Evolutionary conservation across 176 grass and related monocot genomes (phyloP).

Genomic region (Poa annua): DNA sequence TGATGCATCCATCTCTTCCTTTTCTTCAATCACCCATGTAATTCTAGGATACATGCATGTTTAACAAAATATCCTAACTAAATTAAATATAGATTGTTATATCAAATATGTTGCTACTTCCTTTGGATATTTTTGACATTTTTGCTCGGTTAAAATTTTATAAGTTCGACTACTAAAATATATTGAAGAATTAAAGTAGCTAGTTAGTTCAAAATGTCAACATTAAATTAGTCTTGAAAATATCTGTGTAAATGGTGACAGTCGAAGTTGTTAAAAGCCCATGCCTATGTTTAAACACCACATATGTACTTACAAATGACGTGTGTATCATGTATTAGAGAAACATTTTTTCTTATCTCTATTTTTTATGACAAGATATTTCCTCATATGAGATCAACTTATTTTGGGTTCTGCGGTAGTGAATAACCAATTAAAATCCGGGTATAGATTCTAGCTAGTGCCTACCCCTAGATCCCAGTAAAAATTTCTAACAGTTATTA

Average conservation of each 20-base stretch:
- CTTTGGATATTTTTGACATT: neutral
- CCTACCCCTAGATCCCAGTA: neutral
- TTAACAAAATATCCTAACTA: neutral
- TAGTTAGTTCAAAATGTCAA: neutral
- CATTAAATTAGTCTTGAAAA: neutral
- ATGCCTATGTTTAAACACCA: neutral
- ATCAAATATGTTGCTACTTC: neutral
- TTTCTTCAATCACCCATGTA: neutral
- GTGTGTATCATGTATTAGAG: neutral
- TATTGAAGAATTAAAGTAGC: neutral
- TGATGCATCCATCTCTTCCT: neutral
- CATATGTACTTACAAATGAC: neutral
- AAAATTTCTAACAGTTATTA: neutral
- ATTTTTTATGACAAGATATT: neutral
- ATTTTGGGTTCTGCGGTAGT: neutral
- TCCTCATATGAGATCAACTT: neutral
- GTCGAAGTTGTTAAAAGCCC: neutral
- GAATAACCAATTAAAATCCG: no score
- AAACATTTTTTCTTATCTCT: neutral
- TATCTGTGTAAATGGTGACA: neutral
- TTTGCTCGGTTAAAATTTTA: neutral
- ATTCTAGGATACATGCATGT: neutral
- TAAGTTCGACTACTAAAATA: neutral
- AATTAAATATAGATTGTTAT: neutral
- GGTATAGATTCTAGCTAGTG: neutral